Evolutionary conservation across 2,329 filamentous ascomycete genomes (phyloP).

Genomic region (Arthrobotrys sinensis): DNA sequence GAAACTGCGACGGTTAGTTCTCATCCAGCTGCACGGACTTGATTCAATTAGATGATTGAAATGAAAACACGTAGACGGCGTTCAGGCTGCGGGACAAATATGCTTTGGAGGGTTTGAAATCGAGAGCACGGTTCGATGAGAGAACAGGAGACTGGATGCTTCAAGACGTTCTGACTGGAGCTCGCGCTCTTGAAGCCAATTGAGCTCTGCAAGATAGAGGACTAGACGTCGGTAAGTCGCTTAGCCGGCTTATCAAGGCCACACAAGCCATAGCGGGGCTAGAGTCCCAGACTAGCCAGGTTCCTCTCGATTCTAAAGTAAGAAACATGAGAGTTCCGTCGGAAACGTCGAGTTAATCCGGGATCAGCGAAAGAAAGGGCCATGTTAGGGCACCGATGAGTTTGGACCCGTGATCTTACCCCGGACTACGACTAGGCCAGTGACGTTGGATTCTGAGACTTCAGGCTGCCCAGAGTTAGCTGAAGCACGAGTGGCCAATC

Average conservation of each 20-base stretch:
- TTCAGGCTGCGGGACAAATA: slow-evolving; percentile 1
- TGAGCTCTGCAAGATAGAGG: slow-evolving; percentile 24
- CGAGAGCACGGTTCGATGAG: not conserved
- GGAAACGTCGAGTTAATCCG: slow-evolving; percentile 28
- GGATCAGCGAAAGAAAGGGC: slow-evolving; percentile 23
- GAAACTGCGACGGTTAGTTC: not conserved
- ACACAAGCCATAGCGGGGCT: slow-evolving; percentile 28
- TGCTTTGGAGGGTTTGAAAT: not conserved
- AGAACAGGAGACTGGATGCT: not conserved
- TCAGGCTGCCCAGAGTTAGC: slow-evolving; percentile 9
- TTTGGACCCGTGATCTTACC: slow-evolving; percentile 39
- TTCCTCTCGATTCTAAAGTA: slow-evolving; percentile 1
- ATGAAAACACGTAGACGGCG: slow-evolving; percentile 10
- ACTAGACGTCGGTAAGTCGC: slow-evolving; percentile 14
- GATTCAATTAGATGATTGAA: slow-evolving; percentile 12
- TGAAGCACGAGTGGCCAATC: slow-evolving; percentile 28
- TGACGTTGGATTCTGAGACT: slow-evolving; percentile 38
- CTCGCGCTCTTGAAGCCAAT: slow-evolving; percentile 20
- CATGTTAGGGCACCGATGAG: slow-evolving; percentile 26
- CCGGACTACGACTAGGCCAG: slow-evolving; percentile 32
- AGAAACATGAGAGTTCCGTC: slow-evolving; percentile 28
- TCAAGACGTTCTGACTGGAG: slow-evolving; percentile 9
- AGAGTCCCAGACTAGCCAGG: not conserved
- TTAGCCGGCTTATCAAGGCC: slow-evolving; percentile 31
- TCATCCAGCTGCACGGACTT: not conserved